These are phyloP conservation scores for Leishmania guyanensis DNA, from an alignment of 208 protist genomes.

Conservation along the genomic window DNA sequence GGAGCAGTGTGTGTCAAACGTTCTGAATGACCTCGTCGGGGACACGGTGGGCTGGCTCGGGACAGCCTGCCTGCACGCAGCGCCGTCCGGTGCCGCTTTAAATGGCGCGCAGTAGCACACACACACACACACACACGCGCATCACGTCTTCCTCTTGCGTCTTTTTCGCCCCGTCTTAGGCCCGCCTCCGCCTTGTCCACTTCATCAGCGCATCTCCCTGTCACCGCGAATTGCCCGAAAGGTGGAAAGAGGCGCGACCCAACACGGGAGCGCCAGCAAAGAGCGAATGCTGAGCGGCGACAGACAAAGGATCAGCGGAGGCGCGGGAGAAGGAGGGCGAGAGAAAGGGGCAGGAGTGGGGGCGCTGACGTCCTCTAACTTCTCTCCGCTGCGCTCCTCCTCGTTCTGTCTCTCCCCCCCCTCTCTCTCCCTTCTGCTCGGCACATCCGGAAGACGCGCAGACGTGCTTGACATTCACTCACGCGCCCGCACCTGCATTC, in stretches of 20 bases:
- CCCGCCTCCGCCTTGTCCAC: neutral
- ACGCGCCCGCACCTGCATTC: neutral
- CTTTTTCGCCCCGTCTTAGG: neutral
- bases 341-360: no score
- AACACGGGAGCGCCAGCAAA: neutral
- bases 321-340: neutral
- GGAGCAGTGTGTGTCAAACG: constrained; percentile 62
- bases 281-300: neutral
- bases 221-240: no score
- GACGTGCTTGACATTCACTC: constrained; percentile 3
- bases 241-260: neutral
- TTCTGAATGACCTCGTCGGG: constrained; percentile 56
- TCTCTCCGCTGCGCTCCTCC: constrained; percentile 10
- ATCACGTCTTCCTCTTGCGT: neutral
- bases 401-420: neutral
- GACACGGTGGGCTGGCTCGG: constrained; percentile 69
- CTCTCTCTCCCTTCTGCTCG: neutral
- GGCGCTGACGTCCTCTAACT: no score
- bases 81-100: neutral
- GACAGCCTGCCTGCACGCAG: neutral
- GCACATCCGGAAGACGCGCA: neutral
- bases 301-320: neutral
- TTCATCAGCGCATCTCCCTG: neutral
- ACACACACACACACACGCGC: neutral
- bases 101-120: neutral